Conservation (phyloP, 2,329 filamentous ascomycete species). For the Cercospora sp. region DNA sequence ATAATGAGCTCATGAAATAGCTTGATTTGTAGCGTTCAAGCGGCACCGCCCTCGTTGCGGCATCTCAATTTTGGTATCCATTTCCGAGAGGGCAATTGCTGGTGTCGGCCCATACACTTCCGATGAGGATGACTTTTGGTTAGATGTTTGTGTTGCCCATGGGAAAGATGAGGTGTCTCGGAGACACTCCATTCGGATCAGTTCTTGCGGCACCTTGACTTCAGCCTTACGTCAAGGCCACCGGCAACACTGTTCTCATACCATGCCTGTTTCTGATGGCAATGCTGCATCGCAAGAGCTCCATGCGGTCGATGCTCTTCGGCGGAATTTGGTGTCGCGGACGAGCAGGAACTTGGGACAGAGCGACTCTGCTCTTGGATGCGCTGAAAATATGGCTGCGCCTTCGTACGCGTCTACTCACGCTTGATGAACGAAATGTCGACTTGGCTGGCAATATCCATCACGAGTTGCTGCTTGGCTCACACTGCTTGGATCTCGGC, state of each 20-base stretch:
- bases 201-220: not conserved
- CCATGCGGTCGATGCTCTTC: not conserved
- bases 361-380: not conserved
- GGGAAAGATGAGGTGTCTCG: constrained; percentile 1
- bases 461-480: not conserved
- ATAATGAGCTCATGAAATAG: not conserved
- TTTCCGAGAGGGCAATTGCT: not conserved
- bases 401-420: not conserved
- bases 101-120: not conserved
- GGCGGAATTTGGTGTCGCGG: not conserved
- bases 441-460: not conserved
- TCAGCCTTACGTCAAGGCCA: not conserved
- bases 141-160: not conserved
- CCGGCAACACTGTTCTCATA: not conserved
- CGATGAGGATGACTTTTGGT: not conserved
- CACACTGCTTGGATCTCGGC: not conserved
- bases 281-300: not conserved
- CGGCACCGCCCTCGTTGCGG: not conserved
- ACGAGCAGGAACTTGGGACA: not conserved
- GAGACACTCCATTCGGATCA: not conserved
- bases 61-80: not conserved
- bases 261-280: too few species aligned
- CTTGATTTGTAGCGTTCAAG: not conserved
- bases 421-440: not conserved
- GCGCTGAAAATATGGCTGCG: not conserved